These are phyloP conservation scores for Xylariales sp. DNA, from an alignment of 2,329 filamentous ascomycete genomes.

Conservation along the genomic window DNA sequence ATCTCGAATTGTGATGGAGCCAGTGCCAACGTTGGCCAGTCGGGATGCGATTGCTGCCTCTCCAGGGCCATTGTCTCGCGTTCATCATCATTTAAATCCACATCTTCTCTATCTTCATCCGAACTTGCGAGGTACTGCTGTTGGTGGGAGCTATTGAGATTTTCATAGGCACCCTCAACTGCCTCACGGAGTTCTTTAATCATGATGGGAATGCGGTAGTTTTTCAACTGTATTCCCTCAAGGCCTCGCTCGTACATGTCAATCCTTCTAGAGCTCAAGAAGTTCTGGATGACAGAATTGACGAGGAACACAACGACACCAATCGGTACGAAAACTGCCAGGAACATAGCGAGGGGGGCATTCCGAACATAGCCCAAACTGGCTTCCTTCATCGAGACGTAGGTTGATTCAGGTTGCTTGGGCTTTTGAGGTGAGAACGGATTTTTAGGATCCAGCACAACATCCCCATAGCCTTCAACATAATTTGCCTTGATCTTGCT, in stretches of 20 bases:
- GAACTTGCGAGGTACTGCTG: slow-evolving; percentile 66
- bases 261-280: slow-evolving; percentile 71
- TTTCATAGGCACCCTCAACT: slow-evolving; percentile 75
- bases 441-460: slow-evolving; percentile 66
- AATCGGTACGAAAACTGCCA: slow-evolving; percentile 70
- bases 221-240: slow-evolving; percentile 60
- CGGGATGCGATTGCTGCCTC: slow-evolving; percentile 27
- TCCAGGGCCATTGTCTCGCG: slow-evolving; percentile 37
- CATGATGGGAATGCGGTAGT: slow-evolving; percentile 73
- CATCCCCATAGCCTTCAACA: slow-evolving; percentile 65
- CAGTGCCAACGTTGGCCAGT: slow-evolving; percentile 70
- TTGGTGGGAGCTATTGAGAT: slow-evolving; percentile 61
- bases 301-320: slow-evolving; percentile 67
- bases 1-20: slow-evolving; percentile 79
- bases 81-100: slow-evolving; percentile 24
- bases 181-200: slow-evolving; percentile 71
- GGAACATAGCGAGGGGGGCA: slow-evolving; percentile 59
- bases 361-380: slow-evolving; percentile 37
- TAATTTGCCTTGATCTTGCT: slow-evolving; percentile 69
- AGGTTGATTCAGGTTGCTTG: slow-evolving; percentile 17
- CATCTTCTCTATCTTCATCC: slow-evolving; percentile 43
- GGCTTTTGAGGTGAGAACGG: slow-evolving; percentile 50
- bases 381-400: slow-evolving; percentile 27
- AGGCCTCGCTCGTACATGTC: slow-evolving; percentile 69
- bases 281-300: slow-evolving; percentile 73